phyloP scores from a whole-genome alignment of 2,329 filamentous ascomycete species.

The Zasmidium angulare region DNA sequence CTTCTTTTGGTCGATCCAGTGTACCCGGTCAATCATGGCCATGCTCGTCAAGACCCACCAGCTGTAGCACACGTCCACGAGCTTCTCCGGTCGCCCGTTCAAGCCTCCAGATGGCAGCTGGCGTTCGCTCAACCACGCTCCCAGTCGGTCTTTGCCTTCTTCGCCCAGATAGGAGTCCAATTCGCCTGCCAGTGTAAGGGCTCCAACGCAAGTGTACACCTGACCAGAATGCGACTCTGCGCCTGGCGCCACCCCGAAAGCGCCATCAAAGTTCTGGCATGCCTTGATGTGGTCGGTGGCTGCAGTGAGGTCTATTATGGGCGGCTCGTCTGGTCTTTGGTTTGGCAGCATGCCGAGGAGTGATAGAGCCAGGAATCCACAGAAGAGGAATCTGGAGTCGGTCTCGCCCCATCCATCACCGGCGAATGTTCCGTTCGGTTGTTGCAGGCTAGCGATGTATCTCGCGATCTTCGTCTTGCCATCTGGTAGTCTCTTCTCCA shows the following conservation, averaged over 20 bases:
- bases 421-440: constrained; percentile 78
- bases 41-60: constrained; percentile 98
- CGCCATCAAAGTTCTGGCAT: constrained; percentile 92
- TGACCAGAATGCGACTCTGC: constrained; percentile 94
- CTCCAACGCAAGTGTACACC: constrained; percentile 90
- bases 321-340: constrained; percentile 26
- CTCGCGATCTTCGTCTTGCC: constrained; percentile 72
- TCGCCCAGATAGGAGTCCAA: constrained; percentile 71
- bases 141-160: constrained; percentile 67
- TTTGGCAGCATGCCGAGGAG: constrained; percentile 68
- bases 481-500: constrained; percentile 67
- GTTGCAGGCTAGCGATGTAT: constrained; percentile 81
- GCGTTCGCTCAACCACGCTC: constrained; percentile 87
- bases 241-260: constrained; percentile 84
- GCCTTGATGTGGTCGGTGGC: constrained; percentile 76
- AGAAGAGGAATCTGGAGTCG: constrained; percentile 92
- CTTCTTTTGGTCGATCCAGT: constrained; percentile 89
- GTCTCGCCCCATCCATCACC: constrained; percentile 97
- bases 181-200: constrained; percentile 77
- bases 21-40: constrained; percentile 79
- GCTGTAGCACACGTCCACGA: constrained; percentile 96
- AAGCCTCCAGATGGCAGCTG: constrained; percentile 84
- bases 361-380: constrained; percentile 84
- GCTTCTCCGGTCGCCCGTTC: constrained; percentile 92
- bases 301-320: constrained; percentile 72